Conservation (phyloP, 2,329 filamentous ascomycete genomes). For the Thielaviopsis cerberus region DNA sequence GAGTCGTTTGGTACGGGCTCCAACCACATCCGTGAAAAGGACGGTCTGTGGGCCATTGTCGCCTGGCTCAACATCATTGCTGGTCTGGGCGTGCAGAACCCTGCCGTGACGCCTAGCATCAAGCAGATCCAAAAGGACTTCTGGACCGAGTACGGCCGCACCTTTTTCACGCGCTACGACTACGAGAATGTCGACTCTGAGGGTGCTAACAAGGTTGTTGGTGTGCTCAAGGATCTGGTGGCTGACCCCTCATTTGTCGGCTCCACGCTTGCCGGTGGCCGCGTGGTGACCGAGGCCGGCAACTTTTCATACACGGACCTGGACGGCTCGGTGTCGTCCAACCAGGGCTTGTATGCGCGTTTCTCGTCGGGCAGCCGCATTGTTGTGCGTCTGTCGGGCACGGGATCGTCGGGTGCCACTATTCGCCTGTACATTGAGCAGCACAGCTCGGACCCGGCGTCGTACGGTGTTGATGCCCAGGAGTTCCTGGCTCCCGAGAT, state of each 20-base stretch:
- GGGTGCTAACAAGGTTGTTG: constrained; percentile 77
- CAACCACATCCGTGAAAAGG: constrained; percentile 98
- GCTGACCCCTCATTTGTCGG: constrained; percentile 58
- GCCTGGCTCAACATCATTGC: constrained; percentile 99
- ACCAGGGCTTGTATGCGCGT: constrained; percentile 87
- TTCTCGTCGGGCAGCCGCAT: constrained; percentile 92
- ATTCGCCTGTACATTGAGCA: constrained; percentile 96
- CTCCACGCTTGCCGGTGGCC: constrained; percentile 58
- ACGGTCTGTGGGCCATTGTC: constrained; percentile 90
- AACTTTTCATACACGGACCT: constrained; percentile 98
- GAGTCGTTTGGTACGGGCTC: constrained; percentile 96
- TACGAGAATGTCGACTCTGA: constrained; percentile 90
- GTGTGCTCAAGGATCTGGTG: constrained; percentile 61
- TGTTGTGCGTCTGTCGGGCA: constrained; percentile 85
- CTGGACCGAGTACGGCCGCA: constrained; percentile 89
- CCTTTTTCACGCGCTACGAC: constrained; percentile 98
- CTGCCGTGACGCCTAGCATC: constrained; percentile 71
- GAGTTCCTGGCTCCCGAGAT: constrained; percentile 87
- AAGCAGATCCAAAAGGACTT: constrained; percentile 92
- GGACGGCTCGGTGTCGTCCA: constrained; percentile 87
- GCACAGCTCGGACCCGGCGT: constrained; percentile 65
- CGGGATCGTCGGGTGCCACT: constrained; percentile 84
- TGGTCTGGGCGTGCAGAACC: constrained; percentile 67
- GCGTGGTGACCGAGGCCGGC: constrained; percentile 73
- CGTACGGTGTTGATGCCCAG: constrained; percentile 68